A percentile compares a stretch with the other conserved stretches of the same genome.
These are phyloP conservation scores for Collybiopsis luxurians DNA, from an alignment of 768 basidiomycete species.

Conservation along the genomic window DNA sequence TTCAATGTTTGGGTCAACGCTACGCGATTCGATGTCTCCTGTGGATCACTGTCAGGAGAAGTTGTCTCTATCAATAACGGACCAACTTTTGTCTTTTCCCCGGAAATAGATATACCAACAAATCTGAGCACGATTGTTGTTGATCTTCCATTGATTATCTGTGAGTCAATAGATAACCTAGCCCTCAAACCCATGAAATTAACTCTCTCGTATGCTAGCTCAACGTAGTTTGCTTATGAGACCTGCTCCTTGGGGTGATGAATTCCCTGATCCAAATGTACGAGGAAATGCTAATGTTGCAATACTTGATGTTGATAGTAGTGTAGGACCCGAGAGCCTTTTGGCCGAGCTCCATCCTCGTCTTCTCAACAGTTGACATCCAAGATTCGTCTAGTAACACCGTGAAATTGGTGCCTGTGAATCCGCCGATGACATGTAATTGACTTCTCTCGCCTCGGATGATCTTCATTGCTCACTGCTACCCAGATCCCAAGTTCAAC, in stretches of 20 bases:
- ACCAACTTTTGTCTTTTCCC: background rate
- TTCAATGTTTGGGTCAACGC: background rate
- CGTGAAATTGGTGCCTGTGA: background rate
- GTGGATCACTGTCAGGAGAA: conserved; percentile 1
- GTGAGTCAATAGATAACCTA: background rate
- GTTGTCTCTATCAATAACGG: background rate
- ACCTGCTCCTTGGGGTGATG: background rate
- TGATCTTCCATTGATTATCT: background rate
- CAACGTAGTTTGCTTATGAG: background rate
- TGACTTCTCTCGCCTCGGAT: background rate
- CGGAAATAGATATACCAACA: background rate
- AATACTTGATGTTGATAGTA: background rate
- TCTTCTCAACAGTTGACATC: conserved; percentile 1
- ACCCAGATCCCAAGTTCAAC: background rate
- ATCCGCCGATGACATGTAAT: conserved; percentile 4
- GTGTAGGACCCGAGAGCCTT: background rate
- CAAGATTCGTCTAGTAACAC: background rate
- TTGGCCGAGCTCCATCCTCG: conserved; percentile 1
- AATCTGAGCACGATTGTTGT: background rate
- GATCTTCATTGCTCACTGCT: background rate
- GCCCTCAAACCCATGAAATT: background rate
- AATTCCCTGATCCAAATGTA: background rate
- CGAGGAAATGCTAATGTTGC: background rate
- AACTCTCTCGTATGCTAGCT: background rate
- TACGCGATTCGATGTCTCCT: background rate